phyloP scores from a whole-genome alignment of 2,329 filamentous ascomycete species.

The Mycosphaerella sp. region DNA sequence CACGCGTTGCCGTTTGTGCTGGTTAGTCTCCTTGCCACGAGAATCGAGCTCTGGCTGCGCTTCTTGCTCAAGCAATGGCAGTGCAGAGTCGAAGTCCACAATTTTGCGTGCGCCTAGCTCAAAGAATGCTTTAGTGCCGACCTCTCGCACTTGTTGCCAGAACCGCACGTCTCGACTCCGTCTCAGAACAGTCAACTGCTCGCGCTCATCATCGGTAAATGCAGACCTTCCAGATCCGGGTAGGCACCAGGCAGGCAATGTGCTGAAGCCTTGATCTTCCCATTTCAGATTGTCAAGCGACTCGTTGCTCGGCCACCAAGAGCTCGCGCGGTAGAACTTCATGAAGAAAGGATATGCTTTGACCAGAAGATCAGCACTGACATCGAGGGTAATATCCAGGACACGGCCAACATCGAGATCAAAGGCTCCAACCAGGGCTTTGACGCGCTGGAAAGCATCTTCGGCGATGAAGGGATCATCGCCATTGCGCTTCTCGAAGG shows the following conservation, averaged over 20 bases:
- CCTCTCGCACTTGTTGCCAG: slow-evolving; percentile 70
- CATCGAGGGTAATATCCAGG: slow-evolving; percentile 88
- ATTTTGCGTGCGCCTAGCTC: slow-evolving; percentile 72
- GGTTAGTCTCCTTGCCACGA: slow-evolving; percentile 36
- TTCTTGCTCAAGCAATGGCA: slow-evolving; percentile 28
- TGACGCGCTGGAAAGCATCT: slow-evolving; percentile 84
- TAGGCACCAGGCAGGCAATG: slow-evolving; percentile 79
- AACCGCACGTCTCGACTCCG: slow-evolving; percentile 66
- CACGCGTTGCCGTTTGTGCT: slow-evolving; percentile 42
- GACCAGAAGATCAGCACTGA: slow-evolving; percentile 87
- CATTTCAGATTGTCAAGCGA: slow-evolving; percentile 46
- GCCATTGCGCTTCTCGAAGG: slow-evolving; percentile 54
- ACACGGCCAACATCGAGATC: slow-evolving; percentile 94
- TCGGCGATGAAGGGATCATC: slow-evolving; percentile 71
- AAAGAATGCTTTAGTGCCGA: slow-evolving; percentile 80
- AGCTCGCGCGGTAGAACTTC: slow-evolving; percentile 82
- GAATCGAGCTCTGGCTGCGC: slow-evolving; percentile 31
- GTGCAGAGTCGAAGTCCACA: slow-evolving; percentile 49
- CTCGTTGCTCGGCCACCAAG: slow-evolving; percentile 84
- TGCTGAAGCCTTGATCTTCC: slow-evolving; percentile 50
- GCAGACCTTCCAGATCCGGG: slow-evolving; percentile 61
- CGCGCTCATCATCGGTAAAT: slow-evolving; percentile 63
- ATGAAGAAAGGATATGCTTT: slow-evolving; percentile 93
- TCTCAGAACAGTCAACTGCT: slow-evolving; percentile 51
- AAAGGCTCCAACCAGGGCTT: slow-evolving; percentile 92